These are phyloP conservation scores for Pharnaceum exiguum DNA, from an alignment of 148 eudicot genomes.

Conservation along the genomic window DNA sequence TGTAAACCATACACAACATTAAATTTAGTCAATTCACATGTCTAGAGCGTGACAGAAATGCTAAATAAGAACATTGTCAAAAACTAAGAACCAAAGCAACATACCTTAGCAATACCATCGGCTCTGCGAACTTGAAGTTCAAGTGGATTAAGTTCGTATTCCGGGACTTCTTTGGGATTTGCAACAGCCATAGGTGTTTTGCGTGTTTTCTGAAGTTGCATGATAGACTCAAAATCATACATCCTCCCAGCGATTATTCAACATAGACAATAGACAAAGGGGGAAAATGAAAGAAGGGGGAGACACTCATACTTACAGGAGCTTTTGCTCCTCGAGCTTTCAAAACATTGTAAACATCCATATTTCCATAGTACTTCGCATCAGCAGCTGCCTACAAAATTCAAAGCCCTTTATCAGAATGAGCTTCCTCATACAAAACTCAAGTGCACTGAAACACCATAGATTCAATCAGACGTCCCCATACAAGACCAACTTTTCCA, in stretches of 20 bases:
- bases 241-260: background rate
- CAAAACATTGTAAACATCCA: conserved; percentile 75
- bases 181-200: conserved; percentile 95
- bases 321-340: conserved; percentile 92
- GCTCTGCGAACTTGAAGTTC: conserved; percentile 93
- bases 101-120: conserved; percentile 94
- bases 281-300: background rate
- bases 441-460: background rate
- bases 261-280: background rate
- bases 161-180: conserved; percentile 94
- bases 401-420: conserved; percentile 5
- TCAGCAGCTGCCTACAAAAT: conserved; percentile 86
- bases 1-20: too few species aligned
- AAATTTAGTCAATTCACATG: background rate
- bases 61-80: background rate
- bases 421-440: background rate
- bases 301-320: conserved; percentile 46
- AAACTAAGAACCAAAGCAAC: conserved; percentile 16
- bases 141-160: conserved; percentile 95
- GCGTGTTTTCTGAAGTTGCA: conserved; percentile 62
- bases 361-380: conserved; percentile 90
- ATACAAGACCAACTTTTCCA: background rate
- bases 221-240: background rate
- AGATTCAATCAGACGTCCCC: background rate
- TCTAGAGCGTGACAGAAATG: background rate